Evolutionary conservation across 345 rosid species (phyloP).

Genomic region (Xanthoceras sorbifolium): DNA sequence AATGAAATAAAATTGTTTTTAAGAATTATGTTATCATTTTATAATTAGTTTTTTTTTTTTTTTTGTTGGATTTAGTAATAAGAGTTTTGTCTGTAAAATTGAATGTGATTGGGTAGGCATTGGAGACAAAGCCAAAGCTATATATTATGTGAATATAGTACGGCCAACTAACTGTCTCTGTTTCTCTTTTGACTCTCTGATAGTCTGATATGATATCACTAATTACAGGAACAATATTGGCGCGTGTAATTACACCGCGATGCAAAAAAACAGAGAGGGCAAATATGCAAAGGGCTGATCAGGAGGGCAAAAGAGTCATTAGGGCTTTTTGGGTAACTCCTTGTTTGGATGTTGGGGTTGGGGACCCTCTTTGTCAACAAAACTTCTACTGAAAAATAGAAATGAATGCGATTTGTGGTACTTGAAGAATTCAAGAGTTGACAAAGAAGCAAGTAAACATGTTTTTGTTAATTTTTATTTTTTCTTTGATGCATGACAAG

Average conservation of each 20-base stretch:
- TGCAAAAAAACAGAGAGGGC: too few species aligned
- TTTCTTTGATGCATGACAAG: too few species aligned
- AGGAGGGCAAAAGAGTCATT: neutral
- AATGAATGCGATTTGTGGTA: neutral
- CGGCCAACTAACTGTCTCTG: conserved; percentile 45
- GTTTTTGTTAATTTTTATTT: too few species aligned
- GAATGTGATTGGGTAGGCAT: neutral
- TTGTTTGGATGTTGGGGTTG: neutral
- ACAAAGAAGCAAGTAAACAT: neutral
- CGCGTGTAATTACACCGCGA: neutral
- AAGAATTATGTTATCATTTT: neutral
- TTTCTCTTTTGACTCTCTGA: conserved; percentile 32
- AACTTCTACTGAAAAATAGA: too few species aligned
- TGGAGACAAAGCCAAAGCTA: too few species aligned
- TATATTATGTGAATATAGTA: neutral
- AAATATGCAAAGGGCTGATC: too few species aligned
- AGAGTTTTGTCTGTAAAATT: neutral
- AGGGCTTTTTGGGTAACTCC: neutral
- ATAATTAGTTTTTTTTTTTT: too few species aligned
- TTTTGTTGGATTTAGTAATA: neutral
- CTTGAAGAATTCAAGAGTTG: neutral
- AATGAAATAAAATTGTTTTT: neutral
- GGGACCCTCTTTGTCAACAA: too few species aligned
- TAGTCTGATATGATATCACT: neutral
- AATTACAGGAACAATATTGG: neutral